phyloP scores from a whole-genome alignment of 805 yeast species.

The Pichia exigua region DNA sequence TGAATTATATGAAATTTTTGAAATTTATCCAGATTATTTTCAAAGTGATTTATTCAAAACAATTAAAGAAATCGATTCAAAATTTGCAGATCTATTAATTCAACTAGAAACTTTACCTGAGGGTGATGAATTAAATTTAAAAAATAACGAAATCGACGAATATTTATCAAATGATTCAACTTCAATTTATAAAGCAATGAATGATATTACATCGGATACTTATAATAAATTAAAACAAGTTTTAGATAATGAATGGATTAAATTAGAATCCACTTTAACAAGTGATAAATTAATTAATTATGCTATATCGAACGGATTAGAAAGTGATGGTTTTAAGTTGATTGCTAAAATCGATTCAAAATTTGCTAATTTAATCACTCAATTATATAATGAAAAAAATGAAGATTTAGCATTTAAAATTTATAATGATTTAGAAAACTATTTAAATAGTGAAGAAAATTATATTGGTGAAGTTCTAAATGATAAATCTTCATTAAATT shows the following conservation, averaged over 20 bases:
- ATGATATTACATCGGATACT: slow-evolving; percentile 14
- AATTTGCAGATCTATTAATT: slow-evolving; percentile 16
- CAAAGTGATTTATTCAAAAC: slow-evolving; percentile 12
- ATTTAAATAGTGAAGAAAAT: slow-evolving; percentile 14
- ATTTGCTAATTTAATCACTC: slow-evolving; percentile 13
- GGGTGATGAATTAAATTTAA: slow-evolving; percentile 16
- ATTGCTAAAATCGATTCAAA: slow-evolving; percentile 19
- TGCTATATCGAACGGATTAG: slow-evolving; percentile 16
- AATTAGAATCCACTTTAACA: slow-evolving; percentile 15
- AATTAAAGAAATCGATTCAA: slow-evolving; percentile 17
- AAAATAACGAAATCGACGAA: slow-evolving; percentile 15
- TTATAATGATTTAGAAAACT: slow-evolving; percentile 15
- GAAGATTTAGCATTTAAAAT: slow-evolving; percentile 13
- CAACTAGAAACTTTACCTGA: slow-evolving; percentile 20
- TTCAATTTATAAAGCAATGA: slow-evolving; percentile 19
- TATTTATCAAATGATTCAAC: slow-evolving; percentile 13
- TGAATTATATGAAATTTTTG: slow-evolving; percentile 22
- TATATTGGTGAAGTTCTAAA: slow-evolving; percentile 18
- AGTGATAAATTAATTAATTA: slow-evolving; percentile 20
- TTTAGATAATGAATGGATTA: slow-evolving; percentile 17
- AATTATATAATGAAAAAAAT: slow-evolving; percentile 9
- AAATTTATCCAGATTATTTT: slow-evolving; percentile 19
- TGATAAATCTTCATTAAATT: slow-evolving; percentile 17
- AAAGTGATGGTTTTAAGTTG: slow-evolving; percentile 19
- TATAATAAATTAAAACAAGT: slow-evolving; percentile 13